A percentile compares a stretch with the other conserved stretches of the same genome.
These are phyloP conservation scores for Aspergillus ostianus DNA, from an alignment of 495 filamentous ascomycete species.

Conservation along the genomic window DNA sequence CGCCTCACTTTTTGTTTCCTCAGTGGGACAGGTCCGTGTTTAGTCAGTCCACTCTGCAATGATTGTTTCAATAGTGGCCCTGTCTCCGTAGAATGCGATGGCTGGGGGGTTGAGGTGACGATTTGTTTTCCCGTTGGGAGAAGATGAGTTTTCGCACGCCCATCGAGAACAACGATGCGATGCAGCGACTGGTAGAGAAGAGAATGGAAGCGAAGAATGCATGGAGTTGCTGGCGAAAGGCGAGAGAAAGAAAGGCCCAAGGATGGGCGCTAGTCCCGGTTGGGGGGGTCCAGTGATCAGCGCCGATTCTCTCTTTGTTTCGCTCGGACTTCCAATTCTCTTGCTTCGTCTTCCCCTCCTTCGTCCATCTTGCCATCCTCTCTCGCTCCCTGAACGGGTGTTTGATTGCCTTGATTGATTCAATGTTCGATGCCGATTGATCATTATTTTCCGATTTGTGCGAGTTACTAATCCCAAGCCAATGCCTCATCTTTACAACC, in stretches of 20 bases:
- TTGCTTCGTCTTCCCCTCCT: constrained; percentile 2
- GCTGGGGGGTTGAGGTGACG: background rate
- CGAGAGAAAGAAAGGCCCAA: background rate
- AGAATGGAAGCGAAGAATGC: background rate
- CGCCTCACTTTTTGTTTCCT: constrained; percentile 22
- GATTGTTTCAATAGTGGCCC: background rate
- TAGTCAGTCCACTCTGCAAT: constrained; percentile 7
- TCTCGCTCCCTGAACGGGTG: background rate
- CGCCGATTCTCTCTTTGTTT: constrained; percentile 12
- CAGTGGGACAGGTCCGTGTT: constrained; percentile 8
- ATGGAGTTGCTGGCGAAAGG: background rate
- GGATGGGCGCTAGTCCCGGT: constrained; percentile 10
- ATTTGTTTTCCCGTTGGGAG: background rate
- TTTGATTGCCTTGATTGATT: background rate
- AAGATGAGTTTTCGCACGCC: background rate
- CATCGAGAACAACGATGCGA: background rate
- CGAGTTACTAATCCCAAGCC: background rate
- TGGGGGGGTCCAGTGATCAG: constrained; percentile 20
- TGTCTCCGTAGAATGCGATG: background rate
- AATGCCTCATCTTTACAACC: constrained; percentile 1
- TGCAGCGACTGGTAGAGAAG: background rate
- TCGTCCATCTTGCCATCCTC: background rate
- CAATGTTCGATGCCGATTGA: background rate
- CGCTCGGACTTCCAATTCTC: background rate
- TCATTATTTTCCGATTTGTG: background rate